Evolutionary conservation across 1,284 basidiomycete species (phyloP).

Genomic region (Trametes versicolor): DNA sequence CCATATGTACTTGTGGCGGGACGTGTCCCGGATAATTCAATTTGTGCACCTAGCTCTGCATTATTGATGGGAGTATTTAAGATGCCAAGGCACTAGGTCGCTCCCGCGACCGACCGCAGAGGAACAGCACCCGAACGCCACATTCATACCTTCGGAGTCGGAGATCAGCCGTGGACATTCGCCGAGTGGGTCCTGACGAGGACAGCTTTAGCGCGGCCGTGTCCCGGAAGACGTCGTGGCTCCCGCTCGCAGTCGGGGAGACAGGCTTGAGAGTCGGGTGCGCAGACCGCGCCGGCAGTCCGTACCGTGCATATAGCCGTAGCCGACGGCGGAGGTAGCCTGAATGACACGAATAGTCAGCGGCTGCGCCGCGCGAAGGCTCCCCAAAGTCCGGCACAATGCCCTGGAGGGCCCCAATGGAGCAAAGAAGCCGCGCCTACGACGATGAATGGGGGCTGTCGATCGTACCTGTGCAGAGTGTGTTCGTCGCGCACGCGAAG

Average conservation of each 20-base stretch:
- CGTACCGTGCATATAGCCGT: background rate
- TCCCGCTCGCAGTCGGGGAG: background rate
- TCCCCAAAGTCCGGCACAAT: background rate
- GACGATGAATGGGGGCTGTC: background rate
- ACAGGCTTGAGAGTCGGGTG: background rate
- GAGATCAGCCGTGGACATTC: no score
- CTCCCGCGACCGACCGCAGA: no score
- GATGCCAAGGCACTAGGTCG: no score
- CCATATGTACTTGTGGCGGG: no score
- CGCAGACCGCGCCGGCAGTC: background rate
- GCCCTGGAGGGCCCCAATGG: background rate
- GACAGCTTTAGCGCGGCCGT: no score
- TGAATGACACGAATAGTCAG: background rate
- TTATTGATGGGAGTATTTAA: no score
- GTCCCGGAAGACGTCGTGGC: no score
- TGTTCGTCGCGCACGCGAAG: background rate
- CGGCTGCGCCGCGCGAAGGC: constrained; percentile 1
- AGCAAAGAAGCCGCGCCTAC: background rate
- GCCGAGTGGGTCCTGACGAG: no score
- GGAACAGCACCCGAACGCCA: no score
- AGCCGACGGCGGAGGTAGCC: background rate
- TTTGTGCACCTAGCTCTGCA: no score
- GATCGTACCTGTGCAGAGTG: background rate
- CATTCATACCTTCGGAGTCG: no score
- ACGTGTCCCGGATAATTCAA: no score